Evolutionary conservation across 2,329 filamentous ascomycete genomes (phyloP).

Genomic region (Fusarium camptoceras): DNA sequence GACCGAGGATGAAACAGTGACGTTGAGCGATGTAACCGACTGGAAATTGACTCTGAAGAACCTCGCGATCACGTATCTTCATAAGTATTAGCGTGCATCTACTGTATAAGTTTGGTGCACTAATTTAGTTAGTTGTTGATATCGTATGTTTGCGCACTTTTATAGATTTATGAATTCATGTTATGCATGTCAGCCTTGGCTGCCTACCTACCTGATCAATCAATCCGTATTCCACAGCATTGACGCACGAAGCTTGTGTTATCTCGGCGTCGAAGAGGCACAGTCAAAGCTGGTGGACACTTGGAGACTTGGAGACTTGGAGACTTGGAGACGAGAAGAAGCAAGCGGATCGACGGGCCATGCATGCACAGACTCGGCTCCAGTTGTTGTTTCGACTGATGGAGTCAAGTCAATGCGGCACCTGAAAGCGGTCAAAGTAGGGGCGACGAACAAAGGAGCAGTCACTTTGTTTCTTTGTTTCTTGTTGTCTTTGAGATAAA

Average conservation of each 20-base stretch:
- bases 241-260: conserved; percentile 10
- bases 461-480: conserved; percentile 31
- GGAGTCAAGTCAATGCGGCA: conserved; percentile 23
- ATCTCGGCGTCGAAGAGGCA: background rate
- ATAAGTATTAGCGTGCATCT: background rate
- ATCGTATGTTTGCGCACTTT: background rate
- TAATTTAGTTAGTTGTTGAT: background rate
- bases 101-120: background rate
- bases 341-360: conserved; percentile 29
- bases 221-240: background rate
- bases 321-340: background rate
- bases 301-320: background rate
- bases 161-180: background rate
- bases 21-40: conserved; percentile 18
- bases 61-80: background rate
- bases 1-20: conserved; percentile 32
- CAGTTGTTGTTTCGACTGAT: conserved; percentile 42
- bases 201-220: background rate
- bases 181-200: background rate
- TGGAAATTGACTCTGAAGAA: conserved; percentile 8
- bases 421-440: conserved; percentile 35
- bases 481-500: background rate
- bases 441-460: conserved; percentile 19
- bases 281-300: conserved; percentile 13
- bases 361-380: conserved; percentile 31